These are phyloP conservation scores for Starmerella bacillaris DNA, from an alignment of 805 yeast genomes.

Conservation along the genomic window DNA sequence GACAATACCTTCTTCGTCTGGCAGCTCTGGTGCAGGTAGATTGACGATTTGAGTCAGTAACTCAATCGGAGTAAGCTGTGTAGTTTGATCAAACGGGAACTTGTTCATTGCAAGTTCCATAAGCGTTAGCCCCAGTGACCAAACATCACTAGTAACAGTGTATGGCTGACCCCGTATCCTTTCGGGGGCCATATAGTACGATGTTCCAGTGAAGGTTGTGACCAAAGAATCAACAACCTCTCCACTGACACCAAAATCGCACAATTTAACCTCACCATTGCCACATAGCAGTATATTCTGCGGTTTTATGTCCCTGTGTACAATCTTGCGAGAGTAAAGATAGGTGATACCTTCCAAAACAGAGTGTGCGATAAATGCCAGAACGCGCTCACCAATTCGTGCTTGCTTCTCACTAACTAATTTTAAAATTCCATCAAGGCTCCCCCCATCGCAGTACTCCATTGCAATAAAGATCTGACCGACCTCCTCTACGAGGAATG, in stretches of 20 bases:
- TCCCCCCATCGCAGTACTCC: slow-evolving; percentile 93
- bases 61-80: slow-evolving; percentile 61
- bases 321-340: slow-evolving; percentile 69
- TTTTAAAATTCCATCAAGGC: slow-evolving; percentile 79
- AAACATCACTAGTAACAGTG: slow-evolving; percentile 85
- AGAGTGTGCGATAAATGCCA: slow-evolving; percentile 78
- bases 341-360: slow-evolving; percentile 74
- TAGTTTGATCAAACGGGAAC: slow-evolving; percentile 53
- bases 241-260: slow-evolving; percentile 97
- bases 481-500: slow-evolving; percentile 57
- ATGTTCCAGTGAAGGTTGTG: slow-evolving; percentile 92
- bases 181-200: slow-evolving; percentile 98
- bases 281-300: slow-evolving; percentile 68
- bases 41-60: slow-evolving; percentile 63
- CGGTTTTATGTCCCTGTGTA: slow-evolving; percentile 93
- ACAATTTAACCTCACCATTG: slow-evolving; percentile 69
- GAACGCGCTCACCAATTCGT: slow-evolving; percentile 76
- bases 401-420: slow-evolving; percentile 57
- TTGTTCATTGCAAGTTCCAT: slow-evolving; percentile 85
- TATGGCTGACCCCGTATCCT: slow-evolving; percentile 90
- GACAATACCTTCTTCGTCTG: slow-evolving; percentile 59
- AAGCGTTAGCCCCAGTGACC: slow-evolving; percentile 87
- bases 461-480: slow-evolving; percentile 82
- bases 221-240: slow-evolving; percentile 91
- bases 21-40: slow-evolving; percentile 54